Conservation (phyloP, 345 rosid species). For the Dipteronia sinensis region DNA sequence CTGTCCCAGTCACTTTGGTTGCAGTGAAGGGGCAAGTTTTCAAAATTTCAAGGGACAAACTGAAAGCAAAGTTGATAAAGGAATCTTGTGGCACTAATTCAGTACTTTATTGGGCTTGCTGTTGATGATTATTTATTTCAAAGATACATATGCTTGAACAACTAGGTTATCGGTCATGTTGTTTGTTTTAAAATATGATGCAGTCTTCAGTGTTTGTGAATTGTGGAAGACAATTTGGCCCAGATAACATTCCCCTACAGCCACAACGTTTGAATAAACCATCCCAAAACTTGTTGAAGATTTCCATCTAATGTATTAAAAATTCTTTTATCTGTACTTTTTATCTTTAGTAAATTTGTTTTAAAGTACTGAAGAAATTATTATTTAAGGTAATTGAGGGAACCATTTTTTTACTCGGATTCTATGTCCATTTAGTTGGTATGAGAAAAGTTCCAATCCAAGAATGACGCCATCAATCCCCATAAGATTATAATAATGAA, state of each 20-base stretch:
- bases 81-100: not conserved
- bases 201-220: too few species aligned
- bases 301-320: not conserved
- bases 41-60: constrained; percentile 20
- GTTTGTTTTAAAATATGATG: not conserved
- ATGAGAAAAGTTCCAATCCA: not conserved
- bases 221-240: too few species aligned
- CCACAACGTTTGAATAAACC: constrained; percentile 7
- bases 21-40: constrained; percentile 21
- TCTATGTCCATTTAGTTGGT: not conserved
- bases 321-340: not conserved
- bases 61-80: not conserved
- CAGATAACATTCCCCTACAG: not conserved
- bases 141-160: not conserved
- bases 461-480: constrained; percentile 13
- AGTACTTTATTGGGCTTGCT: not conserved
- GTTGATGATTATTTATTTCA: not conserved
- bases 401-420: too few species aligned
- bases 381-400: too few species aligned
- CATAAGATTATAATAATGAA: not conserved
- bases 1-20: constrained; percentile 14
- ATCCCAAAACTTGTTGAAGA: constrained; percentile 20
- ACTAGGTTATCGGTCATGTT: not conserved
- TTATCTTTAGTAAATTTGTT: too few species aligned
- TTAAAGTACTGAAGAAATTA: too few species aligned